Base-by-base conservation (phyloP, 208 protist species). In the Trypanosoma melophagium region DNA sequence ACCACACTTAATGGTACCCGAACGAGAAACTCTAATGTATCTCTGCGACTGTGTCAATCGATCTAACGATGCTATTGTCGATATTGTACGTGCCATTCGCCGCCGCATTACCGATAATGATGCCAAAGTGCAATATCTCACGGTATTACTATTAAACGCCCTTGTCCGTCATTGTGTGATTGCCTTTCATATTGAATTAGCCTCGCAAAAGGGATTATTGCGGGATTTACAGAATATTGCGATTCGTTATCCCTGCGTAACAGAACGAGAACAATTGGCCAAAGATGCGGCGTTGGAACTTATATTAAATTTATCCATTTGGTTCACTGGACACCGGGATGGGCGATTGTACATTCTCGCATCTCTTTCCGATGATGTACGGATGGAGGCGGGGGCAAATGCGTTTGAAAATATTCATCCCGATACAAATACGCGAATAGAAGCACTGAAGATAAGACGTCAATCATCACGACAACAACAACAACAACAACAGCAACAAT, bases 261-360 rank as follows among this genome's bases (percentile, higher is more conserved):
- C 72, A 0, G 82, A 84, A 17, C 74, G 71, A n/a, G 81, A 77
- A 13, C 76, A 77, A 62, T 71, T 82, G 51, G 76, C 89, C 40
- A 81, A 76, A 49, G 66, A 86, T 69, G 77, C 82, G 17, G 89
- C 89, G 4, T 74, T 90, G 13, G 53, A 70, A 54, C 79, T 95
- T n/a, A 83, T 87, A 17, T 69, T 92, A 22, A 93, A 95, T 77
- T 66, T 95, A 17, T 90, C 84, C 60, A 77, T 92, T 58, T 95
- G 89, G 87, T 95, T 95, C 61, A 74, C 81, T 25, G 78, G 79
- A 1, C 84, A 95, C 72, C 84, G 83, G 0, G 83, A 89, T 47
- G 60, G 73, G 13, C 72, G 77, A 40, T 73, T 80, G 63, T 77
- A 84, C 58, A 80, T 89, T 28, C 70, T 95, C 8, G 79, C 84